Base-by-base conservation (phyloP, 1,284 basidiomycete genomes). In the Rhodotorula sp. region DNA sequence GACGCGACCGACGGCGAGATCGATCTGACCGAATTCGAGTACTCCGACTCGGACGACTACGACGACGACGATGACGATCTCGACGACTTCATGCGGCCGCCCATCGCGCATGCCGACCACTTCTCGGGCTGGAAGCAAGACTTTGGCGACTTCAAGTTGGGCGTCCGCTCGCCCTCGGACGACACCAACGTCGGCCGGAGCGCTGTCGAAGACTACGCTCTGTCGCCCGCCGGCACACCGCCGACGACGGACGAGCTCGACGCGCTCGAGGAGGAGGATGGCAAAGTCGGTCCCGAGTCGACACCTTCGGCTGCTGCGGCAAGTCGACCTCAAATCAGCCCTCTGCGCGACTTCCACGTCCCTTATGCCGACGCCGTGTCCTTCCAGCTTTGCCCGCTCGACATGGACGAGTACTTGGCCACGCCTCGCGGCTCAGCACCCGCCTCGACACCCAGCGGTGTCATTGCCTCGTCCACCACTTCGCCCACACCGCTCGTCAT, bases 1-100 rank as follows among this genome's bases (percentile, higher is more conserved):
- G 64, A 66, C 27, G 55, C 63, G 20, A 29, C 63, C 20, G 64
- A 66, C 17, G 61, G 51, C 17, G 67, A 54, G 27, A 62, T 71
- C 59, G 74, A 74, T 54, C 36, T 72, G 7, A 72, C 71, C 47
- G 73, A 74, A 29, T 67, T 72, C 48, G 70, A 72, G 24, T 71
- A 72, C 62, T 66, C 72, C 5, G 55, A 55, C 24, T 68, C 69
- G 49, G 62, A 65, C 54, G 73, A 74, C n/a, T 67, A 71, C 39
- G 62, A 68, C 52, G 59, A 61, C 55, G 71, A 72, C 30, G 71
- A 67, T 29, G 66, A 67, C 32, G 70, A 71, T 34, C 64, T 70
- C 32, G 68, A 70, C 58, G 68, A 70, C 29, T 66, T 66, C 39
- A 55, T 55, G 49, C 36, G 39, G 8, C 64, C 61, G 4, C 52